Evolutionary conservation across 805 yeast species (phyloP).

Genomic region (Starmerella bombicola): DNA sequence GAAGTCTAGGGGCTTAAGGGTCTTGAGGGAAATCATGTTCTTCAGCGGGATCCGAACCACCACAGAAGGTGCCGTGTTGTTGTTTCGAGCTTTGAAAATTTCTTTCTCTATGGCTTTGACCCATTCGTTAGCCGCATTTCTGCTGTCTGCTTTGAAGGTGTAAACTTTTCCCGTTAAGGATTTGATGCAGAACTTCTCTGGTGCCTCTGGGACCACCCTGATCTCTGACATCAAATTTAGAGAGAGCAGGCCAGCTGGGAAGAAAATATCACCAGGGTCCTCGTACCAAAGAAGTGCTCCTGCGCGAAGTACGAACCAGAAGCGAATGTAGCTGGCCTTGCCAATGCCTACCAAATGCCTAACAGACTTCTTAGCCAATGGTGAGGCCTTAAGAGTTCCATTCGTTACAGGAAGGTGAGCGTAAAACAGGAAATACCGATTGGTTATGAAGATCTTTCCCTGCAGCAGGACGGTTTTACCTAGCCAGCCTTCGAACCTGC

Average conservation of each 20-base stretch:
- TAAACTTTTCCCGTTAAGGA: slow-evolving; percentile 46
- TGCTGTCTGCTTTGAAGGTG: slow-evolving; percentile 60
- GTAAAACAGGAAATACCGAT: slow-evolving; percentile 52
- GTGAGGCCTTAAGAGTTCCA: slow-evolving; percentile 38
- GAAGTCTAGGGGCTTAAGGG: slow-evolving; percentile 31
- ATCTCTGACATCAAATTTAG: slow-evolving; percentile 50
- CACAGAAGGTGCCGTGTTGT: slow-evolving; percentile 59
- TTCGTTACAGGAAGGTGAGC: slow-evolving; percentile 58
- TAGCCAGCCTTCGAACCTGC: slow-evolving; percentile 40
- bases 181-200: slow-evolving; percentile 44
- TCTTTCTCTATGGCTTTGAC: slow-evolving; percentile 58
- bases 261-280: slow-evolving; percentile 67
- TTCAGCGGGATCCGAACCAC: slow-evolving; percentile 63
- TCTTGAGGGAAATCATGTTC: slow-evolving; percentile 35
- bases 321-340: slow-evolving; percentile 35
- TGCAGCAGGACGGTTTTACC: slow-evolving; percentile 70
- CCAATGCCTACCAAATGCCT: slow-evolving; percentile 24
- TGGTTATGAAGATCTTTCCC: slow-evolving; percentile 71
- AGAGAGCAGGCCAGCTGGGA: slow-evolving; percentile 67
- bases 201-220: slow-evolving; percentile 33
- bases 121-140: slow-evolving; percentile 70
- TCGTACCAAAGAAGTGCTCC: slow-evolving; percentile 56
- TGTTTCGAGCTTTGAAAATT: slow-evolving; percentile 60
- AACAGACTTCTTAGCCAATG: slow-evolving; percentile 33
- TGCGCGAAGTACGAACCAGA: slow-evolving; percentile 69